Base-by-base conservation (phyloP, 768 basidiomycete genomes). In the Fistulinella prunicolor region DNA sequence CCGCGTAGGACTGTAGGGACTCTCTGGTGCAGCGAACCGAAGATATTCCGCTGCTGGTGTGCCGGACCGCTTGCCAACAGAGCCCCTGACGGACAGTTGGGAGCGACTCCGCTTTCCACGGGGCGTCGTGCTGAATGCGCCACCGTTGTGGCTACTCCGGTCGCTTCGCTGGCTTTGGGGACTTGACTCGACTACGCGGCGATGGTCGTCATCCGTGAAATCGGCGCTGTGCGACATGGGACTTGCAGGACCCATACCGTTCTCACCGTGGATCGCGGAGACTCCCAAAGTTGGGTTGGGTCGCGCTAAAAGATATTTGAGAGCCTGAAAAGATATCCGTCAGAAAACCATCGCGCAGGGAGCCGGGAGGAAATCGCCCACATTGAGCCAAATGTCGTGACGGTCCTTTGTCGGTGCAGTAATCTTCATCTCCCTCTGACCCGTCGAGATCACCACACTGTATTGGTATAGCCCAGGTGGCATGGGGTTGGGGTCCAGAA, bases 401-500 rank as follows among this genome's bases (percentile, higher is more conserved):
- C 94, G 78, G 56, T 98, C 96, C 64, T 90, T 89, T 8, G 86
- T 94, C 2, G 88, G 86, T 6, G 94, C 94, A n/a, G 96, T 98
- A 61, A 99, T 86, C 73, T 96, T 95, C 83, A 98, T 96, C 70
- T 99, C 96, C 49, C 95, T 79, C 53, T 93, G 89, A 10, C 92
- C 88, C 0, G 94, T 96, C 20, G 90, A 85, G 47, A 99, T 84
- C 36, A 99, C 76, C 21, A 99, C 87, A 53, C 90, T 95, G 68
- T 96, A 90, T 62, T 90, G 89, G 70, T 89, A 82, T 53, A 98
- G 70, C 22, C 94, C 95, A 43, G 94, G 90, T 9, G 94, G 95
- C 81, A 89, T 83, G n/a, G 90, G 89, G 65, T 97, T 97, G 30
- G 91, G 85, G 64, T 97, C 95, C 47, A 94, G 75, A n/a, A 96